phyloP scores from a whole-genome alignment of 305 asterid genomes.

The Ilex paraguariensis region DNA sequence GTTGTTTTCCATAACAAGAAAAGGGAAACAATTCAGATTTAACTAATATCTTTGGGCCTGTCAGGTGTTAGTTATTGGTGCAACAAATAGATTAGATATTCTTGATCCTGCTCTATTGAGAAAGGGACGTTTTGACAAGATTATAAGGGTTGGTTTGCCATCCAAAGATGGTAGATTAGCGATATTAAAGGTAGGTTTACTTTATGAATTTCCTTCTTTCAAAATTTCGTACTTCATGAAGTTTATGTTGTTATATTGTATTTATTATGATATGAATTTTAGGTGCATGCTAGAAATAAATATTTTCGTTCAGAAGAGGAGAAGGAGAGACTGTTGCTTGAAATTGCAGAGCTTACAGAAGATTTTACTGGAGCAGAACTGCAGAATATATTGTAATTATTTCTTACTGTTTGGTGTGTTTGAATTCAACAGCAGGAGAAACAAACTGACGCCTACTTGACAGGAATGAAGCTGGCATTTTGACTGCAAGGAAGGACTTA shows the following conservation, averaged over 20 bases:
- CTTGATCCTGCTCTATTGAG: conserved; percentile 97
- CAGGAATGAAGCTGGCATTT: conserved; percentile 99
- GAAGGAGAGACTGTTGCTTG: conserved; percentile 77
- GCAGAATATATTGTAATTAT: conserved; percentile 73
- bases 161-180: conserved; percentile 95
- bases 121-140: conserved; percentile 97
- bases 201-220: conserved; percentile 4
- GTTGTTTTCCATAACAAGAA: too few species aligned
- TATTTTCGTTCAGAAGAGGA: conserved; percentile 89
- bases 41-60: conserved; percentile 17
- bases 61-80: conserved; percentile 94
- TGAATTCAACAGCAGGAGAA: conserved; percentile 14
- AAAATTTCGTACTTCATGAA: conserved; percentile 5
- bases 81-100: conserved; percentile 96
- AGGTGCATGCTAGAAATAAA: conserved; percentile 99
- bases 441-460: conserved; percentile 27
- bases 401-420: conserved; percentile 11
- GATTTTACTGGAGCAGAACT: conserved; percentile 97
- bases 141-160: conserved; percentile 94
- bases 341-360: conserved; percentile 80
- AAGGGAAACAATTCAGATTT: neutral
- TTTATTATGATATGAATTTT: conserved; percentile 21
- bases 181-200: conserved; percentile 68
- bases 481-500: conserved; percentile 88
- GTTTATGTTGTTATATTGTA: conserved; percentile 11